These are phyloP conservation scores for Alternaria angustiovoidea DNA, from an alignment of 2,329 filamentous ascomycete genomes.

Conservation along the genomic window DNA sequence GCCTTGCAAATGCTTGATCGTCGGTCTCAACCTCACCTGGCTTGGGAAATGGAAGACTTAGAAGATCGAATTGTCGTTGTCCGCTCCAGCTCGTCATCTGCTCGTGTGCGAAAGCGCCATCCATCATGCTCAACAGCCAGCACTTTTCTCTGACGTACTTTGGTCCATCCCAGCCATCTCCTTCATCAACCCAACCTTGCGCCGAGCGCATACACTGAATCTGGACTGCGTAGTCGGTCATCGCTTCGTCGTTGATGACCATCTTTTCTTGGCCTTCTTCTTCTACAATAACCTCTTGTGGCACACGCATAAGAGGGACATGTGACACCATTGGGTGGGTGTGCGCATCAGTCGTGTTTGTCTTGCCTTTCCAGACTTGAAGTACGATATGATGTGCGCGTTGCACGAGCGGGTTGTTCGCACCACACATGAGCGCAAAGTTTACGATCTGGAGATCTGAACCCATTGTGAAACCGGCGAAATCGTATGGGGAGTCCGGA, in stretches of 20 bases:
- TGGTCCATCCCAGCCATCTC: constrained; percentile 64
- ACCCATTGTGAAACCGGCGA: constrained; percentile 37
- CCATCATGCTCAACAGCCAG: constrained; percentile 35
- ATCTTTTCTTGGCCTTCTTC: constrained; percentile 44
- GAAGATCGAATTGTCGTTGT: constrained; percentile 58
- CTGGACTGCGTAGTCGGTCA: constrained; percentile 67
- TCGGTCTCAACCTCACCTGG: constrained; percentile 52
- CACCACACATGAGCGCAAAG: constrained; percentile 29
- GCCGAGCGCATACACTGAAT: constrained; percentile 62
- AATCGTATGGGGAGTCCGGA: constrained; percentile 55
- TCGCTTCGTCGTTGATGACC: constrained; percentile 52
- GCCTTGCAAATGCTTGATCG: constrained; percentile 59
- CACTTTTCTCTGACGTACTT: constrained; percentile 55
- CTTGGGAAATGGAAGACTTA: constrained; percentile 55
- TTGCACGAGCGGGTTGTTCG: constrained; percentile 58
- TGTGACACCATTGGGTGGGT: constrained; percentile 62
- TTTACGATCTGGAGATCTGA: constrained; percentile 34
- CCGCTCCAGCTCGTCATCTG: constrained; percentile 63
- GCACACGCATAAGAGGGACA: constrained; percentile 58
- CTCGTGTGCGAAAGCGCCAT: constrained; percentile 48
- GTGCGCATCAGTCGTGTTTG: constrained; percentile 52
- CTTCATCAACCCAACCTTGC: constrained; percentile 61
- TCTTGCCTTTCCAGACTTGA: constrained; percentile 58
- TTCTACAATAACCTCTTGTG: constrained; percentile 35
- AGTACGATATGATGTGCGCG: constrained; percentile 61